Evolutionary conservation across 441 rosid genomes (phyloP), one percentile per base, ranked within the genome.

Genomic region (Corymbia calophylla): DNA sequence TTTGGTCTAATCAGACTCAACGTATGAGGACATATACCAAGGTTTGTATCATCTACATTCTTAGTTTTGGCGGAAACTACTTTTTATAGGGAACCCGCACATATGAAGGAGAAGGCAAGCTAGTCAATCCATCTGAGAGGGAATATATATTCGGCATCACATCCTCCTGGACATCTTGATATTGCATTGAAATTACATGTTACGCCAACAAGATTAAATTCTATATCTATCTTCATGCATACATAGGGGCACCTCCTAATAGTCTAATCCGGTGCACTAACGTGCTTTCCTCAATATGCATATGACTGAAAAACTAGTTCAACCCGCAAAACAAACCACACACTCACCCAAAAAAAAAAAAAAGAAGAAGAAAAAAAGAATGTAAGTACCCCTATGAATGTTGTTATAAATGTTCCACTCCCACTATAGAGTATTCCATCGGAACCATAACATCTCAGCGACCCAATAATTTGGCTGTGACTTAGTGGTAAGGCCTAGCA

Each of bases 1-100:
- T 95, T 81, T 98, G 99, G 99, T 93, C 95, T 62, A 95, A 93
- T 89, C 99, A 96, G 92, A 92, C 97, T 88, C 99, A 96, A 88
- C 95, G 98, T 15, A 97, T 97, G 98, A 93, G 99, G 58, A 97
- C 99, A 77, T 98, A 94, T 91, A 97, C 99, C 16, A 98, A 98
- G 99, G 99, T 98, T 86, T 68, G 92, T 92, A 66, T 25, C 55
- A 60, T 88, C 73, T 82, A 44, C 56, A 55, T 88, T 54, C n/a
- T 51, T n/a, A 68, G 48, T 48, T 73, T 77, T 73, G 62, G 25
- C 1, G 3, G 21, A 49, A 47, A 64, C 17, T 8, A 70, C 53
- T 77, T 77, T 44, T 23, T 77, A 77, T 23, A 44, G 84, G 44
- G 84, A n/a, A 44, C 84, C 51, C 8, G n/a, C n/a, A 23, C 51